These are phyloP conservation scores for Eimeria maxima DNA, from an alignment of 169 alveolate genomes.

Conservation along the genomic window DNA sequence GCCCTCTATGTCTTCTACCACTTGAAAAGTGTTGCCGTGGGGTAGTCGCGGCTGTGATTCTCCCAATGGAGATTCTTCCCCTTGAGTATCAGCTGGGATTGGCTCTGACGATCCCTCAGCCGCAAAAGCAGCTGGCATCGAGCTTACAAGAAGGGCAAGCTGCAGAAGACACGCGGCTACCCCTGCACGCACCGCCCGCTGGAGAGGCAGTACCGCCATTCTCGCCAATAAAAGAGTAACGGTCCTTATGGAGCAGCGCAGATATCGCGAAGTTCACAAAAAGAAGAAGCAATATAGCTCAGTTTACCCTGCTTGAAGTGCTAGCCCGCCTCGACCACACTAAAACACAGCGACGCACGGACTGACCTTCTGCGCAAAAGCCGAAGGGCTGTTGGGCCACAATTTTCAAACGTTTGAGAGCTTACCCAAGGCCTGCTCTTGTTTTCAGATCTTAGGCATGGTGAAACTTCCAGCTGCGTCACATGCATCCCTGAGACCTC, in stretches of 20 bases:
- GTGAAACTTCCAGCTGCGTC: slow-evolving; percentile 29
- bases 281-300: not conserved
- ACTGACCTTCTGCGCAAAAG: not conserved
- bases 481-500: slow-evolving; percentile 44
- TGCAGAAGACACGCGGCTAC: not conserved
- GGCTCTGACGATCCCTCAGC: not conserved
- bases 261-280: not conserved
- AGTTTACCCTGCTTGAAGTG: not conserved
- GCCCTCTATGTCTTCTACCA: slow-evolving; percentile 51
- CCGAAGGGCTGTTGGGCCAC: not conserved
- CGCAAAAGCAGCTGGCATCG: slow-evolving; percentile 9
- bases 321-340: slow-evolving; percentile 24
- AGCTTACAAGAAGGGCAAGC: not conserved
- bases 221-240: not conserved
- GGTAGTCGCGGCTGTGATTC: slow-evolving; percentile 5
- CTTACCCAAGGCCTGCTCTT: slow-evolving; percentile 6
- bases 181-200: not conserved
- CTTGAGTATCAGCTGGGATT: not conserved
- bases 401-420: not conserved
- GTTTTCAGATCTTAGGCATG: not conserved
- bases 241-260: not conserved
- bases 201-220: slow-evolving; percentile 12
- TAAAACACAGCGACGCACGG: slow-evolving; percentile 34
- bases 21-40: slow-evolving; percentile 13
- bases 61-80: not conserved